Conservation (phyloP, 225 moss, liverwort and hornwort genomes). For the Polytrichum commune region DNA sequence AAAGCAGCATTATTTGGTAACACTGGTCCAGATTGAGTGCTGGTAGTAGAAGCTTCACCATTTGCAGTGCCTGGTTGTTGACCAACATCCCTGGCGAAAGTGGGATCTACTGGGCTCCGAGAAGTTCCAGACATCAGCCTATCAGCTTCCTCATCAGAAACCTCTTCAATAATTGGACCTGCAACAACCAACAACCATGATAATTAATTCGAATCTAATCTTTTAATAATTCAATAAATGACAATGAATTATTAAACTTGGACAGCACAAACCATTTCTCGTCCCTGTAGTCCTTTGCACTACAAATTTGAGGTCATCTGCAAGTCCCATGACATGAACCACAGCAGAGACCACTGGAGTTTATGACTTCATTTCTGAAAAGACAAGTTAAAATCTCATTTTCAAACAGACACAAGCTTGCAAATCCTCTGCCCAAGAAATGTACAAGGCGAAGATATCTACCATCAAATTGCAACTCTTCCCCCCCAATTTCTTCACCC, state of each 20-base stretch:
- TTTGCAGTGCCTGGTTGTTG: constrained; percentile 19
- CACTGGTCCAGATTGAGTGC: constrained; percentile 32
- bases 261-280: no score
- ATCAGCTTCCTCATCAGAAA: constrained; percentile 77
- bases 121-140: constrained; percentile 30
- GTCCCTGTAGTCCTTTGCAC: no score
- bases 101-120: constrained; percentile 11
- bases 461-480: constrained; percentile 55
- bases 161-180: constrained; percentile 91
- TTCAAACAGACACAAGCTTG: no score
- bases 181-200: constrained; percentile 6
- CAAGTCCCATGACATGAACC: background rate
- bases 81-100: constrained; percentile 19
- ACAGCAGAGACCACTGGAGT: background rate
- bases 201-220: no score
- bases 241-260: no score
- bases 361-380: background rate
- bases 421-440: no score
- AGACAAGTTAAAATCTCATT: no score
- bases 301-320: background rate
- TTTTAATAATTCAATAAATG: no score
- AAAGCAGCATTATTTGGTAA: constrained; percentile 41
- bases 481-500: constrained; percentile 45
- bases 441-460: constrained; percentile 6
- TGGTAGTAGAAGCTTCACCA: constrained; percentile 37